Base-by-base conservation (phyloP, 1,284 basidiomycete genomes). In the Pholiota adiposa region DNA sequence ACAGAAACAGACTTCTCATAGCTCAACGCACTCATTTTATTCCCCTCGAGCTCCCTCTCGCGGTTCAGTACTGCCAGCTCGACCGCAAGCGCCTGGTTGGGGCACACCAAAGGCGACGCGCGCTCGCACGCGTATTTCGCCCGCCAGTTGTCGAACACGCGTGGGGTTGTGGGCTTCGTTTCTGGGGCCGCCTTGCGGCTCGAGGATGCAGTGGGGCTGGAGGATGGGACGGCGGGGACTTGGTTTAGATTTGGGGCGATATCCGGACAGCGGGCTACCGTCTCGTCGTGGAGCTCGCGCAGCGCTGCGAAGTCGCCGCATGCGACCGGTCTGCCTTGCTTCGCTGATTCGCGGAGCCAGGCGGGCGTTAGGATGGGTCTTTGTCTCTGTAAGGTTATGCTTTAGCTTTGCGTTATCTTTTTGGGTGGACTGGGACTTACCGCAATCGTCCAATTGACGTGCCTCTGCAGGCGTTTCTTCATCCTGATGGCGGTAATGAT, bases 1-100 rank as follows among this genome's bases (percentile, higher is more conserved):
- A 88, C 86, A n/a, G 85, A 80, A 61, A 90, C 84, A 1, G 87
- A 84, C 44, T 88, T 79, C 48, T 84, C 79, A 64, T 92, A 92
- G 63, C 84, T 86, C 51, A 92, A 72, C 49, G 85, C 84, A 66
- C 87, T 90, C 33, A 83, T 75, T 9, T 79, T 77, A 58, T 89
- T 82, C 4, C 87, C 85, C 68, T 92, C 90, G 3, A 90, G 72
- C 43, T 82, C 77, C 49, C 90, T 77, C 23, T 80, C 77, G 38
- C 76, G 79, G 23, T 81, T 79, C 43, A 92, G 79, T n/a, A 88
- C 72, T n/a, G 80, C 81, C 12, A 93, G 70, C 62, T 87, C 81
- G 5, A 73, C 63, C 2, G 79, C 80, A 3, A 92, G 77, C 0
- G 65, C 73, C 68, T 91, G 87, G 65, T 93, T 93, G 0, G 79